phyloP scores from a whole-genome alignment of 2,329 filamentous ascomycete species.

The Exserohilum turcica region DNA sequence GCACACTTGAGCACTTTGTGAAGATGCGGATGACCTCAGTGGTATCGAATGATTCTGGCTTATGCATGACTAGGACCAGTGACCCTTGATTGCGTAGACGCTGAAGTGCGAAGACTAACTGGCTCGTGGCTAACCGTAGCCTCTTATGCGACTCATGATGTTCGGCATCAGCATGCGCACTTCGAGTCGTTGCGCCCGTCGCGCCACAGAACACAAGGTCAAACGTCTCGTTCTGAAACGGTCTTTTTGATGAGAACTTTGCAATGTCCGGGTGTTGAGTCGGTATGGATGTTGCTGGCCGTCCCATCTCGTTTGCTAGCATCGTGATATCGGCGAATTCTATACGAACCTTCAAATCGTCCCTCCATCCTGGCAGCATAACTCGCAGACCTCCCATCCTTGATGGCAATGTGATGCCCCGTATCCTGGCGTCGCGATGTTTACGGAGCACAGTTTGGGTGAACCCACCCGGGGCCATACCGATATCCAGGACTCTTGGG shows the following conservation, averaged over 20 bases:
- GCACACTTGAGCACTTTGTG: constrained; percentile 48
- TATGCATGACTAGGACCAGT: constrained; percentile 59
- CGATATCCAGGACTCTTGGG: background rate
- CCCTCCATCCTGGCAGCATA: background rate
- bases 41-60: constrained; percentile 50
- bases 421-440: background rate
- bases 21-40: constrained; percentile 48
- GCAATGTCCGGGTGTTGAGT: background rate
- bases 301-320: background rate
- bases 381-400: background rate
- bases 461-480: background rate
- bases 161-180: no score
- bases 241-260: no score
- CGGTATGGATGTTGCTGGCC: background rate
- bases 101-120: constrained; percentile 55
- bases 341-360: background rate
- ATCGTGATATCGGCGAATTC: background rate
- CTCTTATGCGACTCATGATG: constrained; percentile 40
- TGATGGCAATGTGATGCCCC: background rate
- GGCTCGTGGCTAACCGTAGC: constrained; percentile 24
- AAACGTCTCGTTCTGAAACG: no score
- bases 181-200: no score
- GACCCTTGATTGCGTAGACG: constrained; percentile 54
- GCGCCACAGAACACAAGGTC: no score
- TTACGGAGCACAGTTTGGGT: background rate